These are phyloP conservation scores for Handroanthus guayacan DNA, from an alignment of 257 asterid species.

Conservation along the genomic window DNA sequence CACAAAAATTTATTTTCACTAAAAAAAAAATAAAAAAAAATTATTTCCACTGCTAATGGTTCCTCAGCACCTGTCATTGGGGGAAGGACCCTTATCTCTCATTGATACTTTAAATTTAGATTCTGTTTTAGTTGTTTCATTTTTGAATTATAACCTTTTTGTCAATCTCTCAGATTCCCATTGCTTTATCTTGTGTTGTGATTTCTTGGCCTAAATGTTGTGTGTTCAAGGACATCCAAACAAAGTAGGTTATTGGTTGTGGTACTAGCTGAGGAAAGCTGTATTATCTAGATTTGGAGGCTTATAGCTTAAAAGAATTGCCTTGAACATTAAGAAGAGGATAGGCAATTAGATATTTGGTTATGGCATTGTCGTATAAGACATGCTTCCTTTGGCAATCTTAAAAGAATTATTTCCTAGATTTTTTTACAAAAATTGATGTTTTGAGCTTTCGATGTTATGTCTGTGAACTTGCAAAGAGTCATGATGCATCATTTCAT, in stretches of 20 bases:
- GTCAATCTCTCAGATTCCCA: not conserved
- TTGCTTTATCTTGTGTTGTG: slow-evolving; percentile 10
- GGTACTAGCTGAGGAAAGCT: not conserved
- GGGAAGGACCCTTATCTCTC: not conserved
- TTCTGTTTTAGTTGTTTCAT: not conserved
- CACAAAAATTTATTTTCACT: not conserved
- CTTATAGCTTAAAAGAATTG: too few species aligned
- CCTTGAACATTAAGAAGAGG: too few species aligned
- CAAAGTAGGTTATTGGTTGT: not conserved
- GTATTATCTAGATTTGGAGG: not conserved
- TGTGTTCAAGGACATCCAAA: not conserved
- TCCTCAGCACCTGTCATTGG: not conserved
- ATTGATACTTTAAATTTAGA: not conserved
- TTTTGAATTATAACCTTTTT: not conserved
- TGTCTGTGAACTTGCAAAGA: too few species aligned
- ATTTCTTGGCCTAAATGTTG: slow-evolving; percentile 32
- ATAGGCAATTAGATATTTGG: too few species aligned
- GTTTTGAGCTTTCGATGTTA: too few species aligned
- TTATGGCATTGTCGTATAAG: too few species aligned
- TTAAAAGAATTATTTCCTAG: too few species aligned
- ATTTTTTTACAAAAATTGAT: too few species aligned
- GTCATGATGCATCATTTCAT: too few species aligned
- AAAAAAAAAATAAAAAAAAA: too few species aligned
- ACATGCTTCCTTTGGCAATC: too few species aligned
- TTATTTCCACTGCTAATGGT: slow-evolving; percentile 4